A percentile compares a stretch with the other conserved stretches of the same genome.
Evolutionary conservation across 2,329 filamentous ascomycete genomes (phyloP).

Genomic region (Claviceps sp.): DNA sequence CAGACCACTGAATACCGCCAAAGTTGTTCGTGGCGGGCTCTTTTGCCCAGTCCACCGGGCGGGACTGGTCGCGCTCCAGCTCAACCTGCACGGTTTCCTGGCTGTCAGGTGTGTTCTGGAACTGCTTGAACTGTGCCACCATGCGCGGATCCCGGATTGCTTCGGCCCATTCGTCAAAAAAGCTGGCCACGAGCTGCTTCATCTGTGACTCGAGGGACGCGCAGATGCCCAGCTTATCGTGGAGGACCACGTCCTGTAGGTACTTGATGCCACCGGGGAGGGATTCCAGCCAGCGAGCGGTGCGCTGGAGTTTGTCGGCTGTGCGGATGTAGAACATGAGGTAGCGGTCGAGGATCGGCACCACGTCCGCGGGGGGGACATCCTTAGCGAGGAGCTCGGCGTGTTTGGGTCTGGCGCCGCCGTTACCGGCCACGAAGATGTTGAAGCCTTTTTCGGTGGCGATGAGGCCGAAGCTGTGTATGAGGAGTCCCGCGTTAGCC

Average conservation of each 20-base stretch:
- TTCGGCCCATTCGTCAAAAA: constrained; percentile 88
- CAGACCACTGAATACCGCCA: constrained; percentile 51
- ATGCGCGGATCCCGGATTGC: constrained; percentile 57
- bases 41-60: constrained; percentile 67
- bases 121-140: constrained; percentile 62
- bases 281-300: constrained; percentile 74
- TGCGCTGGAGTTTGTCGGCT: constrained; percentile 79
- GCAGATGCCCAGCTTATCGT: constrained; percentile 77
- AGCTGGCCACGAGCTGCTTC: constrained; percentile 69
- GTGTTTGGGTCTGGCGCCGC: constrained; percentile 73
- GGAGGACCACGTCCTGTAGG: constrained; percentile 66
- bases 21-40: constrained; percentile 60
- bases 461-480: constrained; percentile 65
- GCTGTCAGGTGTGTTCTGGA: constrained; percentile 67
- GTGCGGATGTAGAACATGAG: constrained; percentile 91
- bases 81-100: constrained; percentile 57
- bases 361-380: constrained; percentile 67
- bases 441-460: constrained; percentile 91
- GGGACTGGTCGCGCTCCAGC: constrained; percentile 55
- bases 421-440: constrained; percentile 81
- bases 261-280: constrained; percentile 77
- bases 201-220: constrained; percentile 78
- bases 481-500: neutral
- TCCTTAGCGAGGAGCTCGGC: constrained; percentile 76
- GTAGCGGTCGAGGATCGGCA: constrained; percentile 77